phyloP scores from a whole-genome alignment of 768 basidiomycete genomes.

The Melanogaster broomeanus region DNA sequence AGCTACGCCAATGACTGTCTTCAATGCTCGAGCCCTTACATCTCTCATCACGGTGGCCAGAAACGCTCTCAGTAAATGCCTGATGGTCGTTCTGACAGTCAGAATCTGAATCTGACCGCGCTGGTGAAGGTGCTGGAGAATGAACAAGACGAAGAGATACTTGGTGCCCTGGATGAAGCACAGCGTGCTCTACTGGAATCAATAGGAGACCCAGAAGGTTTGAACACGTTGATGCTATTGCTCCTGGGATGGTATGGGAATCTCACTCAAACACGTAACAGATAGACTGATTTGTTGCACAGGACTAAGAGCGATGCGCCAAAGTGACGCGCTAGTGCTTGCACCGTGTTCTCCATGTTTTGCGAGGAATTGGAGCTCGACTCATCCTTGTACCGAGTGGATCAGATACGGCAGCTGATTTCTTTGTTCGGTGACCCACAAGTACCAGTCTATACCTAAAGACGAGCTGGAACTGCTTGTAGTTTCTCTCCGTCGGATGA shows the following conservation, averaged over 20 bases:
- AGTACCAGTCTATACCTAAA: constrained; percentile 79
- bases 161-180: constrained; percentile 71
- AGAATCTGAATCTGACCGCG: no score
- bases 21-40: constrained; percentile 91
- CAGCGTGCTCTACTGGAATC: constrained; percentile 74
- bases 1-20: constrained; percentile 86
- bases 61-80: constrained; percentile 79
- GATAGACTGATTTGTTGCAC: neutral
- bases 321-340: constrained; percentile 73
- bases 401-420: constrained; percentile 92
- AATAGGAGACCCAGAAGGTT: constrained; percentile 81
- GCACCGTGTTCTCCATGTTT: constrained; percentile 76
- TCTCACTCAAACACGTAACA: neutral
- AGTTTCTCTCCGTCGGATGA: constrained; percentile 82
- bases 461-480: constrained; percentile 92
- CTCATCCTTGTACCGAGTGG: constrained; percentile 80
- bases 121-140: constrained; percentile 78
- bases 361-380: constrained; percentile 85
- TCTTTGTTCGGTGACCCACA: constrained; percentile 79
- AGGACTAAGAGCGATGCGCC: constrained; percentile 83
- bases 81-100: constrained; percentile 82
- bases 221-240: constrained; percentile 87
- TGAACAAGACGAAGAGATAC: constrained; percentile 68
- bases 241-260: constrained; percentile 82
- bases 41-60: constrained; percentile 95